phyloP scores from a whole-genome alignment of 2,329 filamentous ascomycete species.

The Cercospora janseana region DNA sequence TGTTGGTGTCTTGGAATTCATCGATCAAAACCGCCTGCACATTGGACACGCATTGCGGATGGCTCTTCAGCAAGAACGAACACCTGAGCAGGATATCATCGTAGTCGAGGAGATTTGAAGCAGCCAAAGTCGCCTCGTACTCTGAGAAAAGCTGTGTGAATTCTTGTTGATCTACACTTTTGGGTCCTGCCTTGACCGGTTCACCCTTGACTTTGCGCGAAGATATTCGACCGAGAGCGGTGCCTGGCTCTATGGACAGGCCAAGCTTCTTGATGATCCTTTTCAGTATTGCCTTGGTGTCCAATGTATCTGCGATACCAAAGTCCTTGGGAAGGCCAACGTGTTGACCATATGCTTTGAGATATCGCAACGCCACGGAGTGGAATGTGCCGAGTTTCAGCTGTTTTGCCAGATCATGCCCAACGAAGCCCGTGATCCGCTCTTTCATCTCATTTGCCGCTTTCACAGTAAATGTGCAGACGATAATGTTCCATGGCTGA shows the following conservation, averaged over 20 bases:
- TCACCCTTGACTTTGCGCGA: conserved; percentile 57
- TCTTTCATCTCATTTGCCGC: conserved; percentile 91
- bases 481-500: conserved; percentile 82
- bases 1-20: conserved; percentile 96
- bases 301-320: conserved; percentile 81
- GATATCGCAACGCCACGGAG: conserved; percentile 81
- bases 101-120: conserved; percentile 85
- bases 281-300: conserved; percentile 75
- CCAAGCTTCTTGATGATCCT: conserved; percentile 76
- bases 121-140: conserved; percentile 73
- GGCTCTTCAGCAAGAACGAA: conserved; percentile 69
- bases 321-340: conserved; percentile 83
- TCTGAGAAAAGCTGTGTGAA: conserved; percentile 67
- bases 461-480: conserved; percentile 96
- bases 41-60: conserved; percentile 81
- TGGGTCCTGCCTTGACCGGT: conserved; percentile 47
- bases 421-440: conserved; percentile 77
- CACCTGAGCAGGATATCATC: conserved; percentile 87
- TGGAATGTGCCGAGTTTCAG: conserved; percentile 92
- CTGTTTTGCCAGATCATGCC: conserved; percentile 69
- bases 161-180: conserved; percentile 58
- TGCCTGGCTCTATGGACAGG: conserved; percentile 65
- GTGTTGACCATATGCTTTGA: conserved; percentile 76
- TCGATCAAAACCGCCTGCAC: conserved; percentile 91
- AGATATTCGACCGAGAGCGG: conserved; percentile 73